Evolutionary conservation across 768 basidiomycete genomes (phyloP), one percentile per base, ranked within the genome.

Genomic region (Collybia nuda): DNA sequence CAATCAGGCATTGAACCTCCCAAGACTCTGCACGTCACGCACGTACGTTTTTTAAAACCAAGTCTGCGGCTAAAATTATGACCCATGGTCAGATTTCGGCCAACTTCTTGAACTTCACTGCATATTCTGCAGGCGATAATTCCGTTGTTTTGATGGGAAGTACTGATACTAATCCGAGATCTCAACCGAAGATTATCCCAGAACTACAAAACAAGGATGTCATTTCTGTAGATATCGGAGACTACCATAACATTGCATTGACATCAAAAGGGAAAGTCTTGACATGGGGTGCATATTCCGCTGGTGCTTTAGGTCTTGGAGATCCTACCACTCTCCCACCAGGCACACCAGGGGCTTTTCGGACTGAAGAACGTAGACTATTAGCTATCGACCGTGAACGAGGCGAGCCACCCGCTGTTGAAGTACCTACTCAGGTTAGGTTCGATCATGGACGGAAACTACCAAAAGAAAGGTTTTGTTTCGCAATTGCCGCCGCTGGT

Each of bases 201-300:
- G 80, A 77, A 28, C 71, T 98, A 23, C 93, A 97, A 59, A 78
- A 88, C 57, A 80, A 72, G 56, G 74, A 78, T 32, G 81, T 98
- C 47, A 95, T 98, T 52, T 90, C 91, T 44, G 84, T 96, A 48
- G 86, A 87, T 12, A 77, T 93, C 44, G 96, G 96, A 5, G 96
- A 98, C 67, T 97, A 95, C 66, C 96, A 98, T 71, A 84, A 77
- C 62, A 90, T 84, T 29, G 95, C 96, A 1, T 72, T 97, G 59
- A 95, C 92, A 2, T 74, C 80, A 35, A 66, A 75, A 19, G 96
- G 95, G 14, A 79, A 84, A 61, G 71, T 93, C 21, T 71, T 87
- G 17, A 90, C 93, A 9, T 95, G 90, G 92, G 93, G 92, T 14
- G 56, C 66, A 21, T 88, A 84, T 67, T 87, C 86, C 18, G 64